Conservation (phyloP, 176 grass and related monocot genomes). For the Tuctoria greenei region DNA sequence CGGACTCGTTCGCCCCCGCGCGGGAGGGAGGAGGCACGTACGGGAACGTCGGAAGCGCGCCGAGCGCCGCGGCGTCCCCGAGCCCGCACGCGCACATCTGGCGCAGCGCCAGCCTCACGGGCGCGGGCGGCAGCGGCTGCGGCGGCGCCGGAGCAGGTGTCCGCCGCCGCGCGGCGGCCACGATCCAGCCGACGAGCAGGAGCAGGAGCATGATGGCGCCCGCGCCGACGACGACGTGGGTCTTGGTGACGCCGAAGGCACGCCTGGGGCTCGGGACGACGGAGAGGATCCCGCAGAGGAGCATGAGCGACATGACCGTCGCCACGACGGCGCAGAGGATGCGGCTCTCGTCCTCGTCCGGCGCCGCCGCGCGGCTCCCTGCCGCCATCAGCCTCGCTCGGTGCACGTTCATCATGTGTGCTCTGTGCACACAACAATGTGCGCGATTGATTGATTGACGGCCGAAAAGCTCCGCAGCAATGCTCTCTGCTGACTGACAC, state of each 20-base stretch:
- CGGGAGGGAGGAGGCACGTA: background rate
- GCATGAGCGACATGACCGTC: background rate
- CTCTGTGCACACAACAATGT: background rate
- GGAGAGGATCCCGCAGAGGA: slow-evolving; percentile 15
- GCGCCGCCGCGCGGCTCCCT: background rate
- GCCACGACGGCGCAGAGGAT: background rate
- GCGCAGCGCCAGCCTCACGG: slow-evolving; percentile 4
- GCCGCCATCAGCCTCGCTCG: background rate
- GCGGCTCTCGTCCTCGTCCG: background rate
- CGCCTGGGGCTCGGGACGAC: background rate
- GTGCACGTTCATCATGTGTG: slow-evolving; percentile 11
- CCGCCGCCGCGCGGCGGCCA: background rate
- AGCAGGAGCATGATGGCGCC: background rate
- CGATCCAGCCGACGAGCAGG: background rate
- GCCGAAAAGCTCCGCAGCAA: background rate
- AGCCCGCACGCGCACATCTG: slow-evolving; percentile 22
- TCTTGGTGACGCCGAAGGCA: background rate
- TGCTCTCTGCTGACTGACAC: background rate
- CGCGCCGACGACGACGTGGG: background rate
- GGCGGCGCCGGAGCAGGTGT: background rate
- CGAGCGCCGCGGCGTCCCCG: background rate
- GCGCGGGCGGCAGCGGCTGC: background rate
- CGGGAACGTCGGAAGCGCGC: slow-evolving; percentile 10
- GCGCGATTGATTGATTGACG: too few relatives aligned
- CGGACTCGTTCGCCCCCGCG: background rate